Evolutionary conservation across 2,329 filamentous ascomycete species (phyloP), one percentile per base, ranked within the genome.

Genomic region (Verticillium nonalfalfae): DNA sequence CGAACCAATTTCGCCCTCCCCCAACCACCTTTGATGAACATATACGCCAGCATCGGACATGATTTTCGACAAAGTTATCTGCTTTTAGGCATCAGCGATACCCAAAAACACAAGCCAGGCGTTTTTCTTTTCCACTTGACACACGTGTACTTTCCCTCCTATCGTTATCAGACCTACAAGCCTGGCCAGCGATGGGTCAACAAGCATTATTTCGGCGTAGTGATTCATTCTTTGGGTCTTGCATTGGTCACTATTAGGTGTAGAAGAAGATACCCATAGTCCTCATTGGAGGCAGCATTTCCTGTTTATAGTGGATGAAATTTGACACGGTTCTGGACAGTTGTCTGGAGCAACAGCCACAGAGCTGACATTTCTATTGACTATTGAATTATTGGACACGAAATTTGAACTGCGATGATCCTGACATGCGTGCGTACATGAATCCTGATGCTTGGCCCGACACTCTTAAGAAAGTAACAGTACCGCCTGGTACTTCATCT

Each of bases 11-110:
- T 26, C 45, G 10, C 45, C 45, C 15, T 52, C n/a, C 10, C 1
- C 18, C n/a, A 9, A 5, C 39, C 26, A 31, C 26, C 4, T 7
- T 31, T 33, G n/a, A 31, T 31, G 35, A 40, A 31, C 56, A 15
- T 15, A 31, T 10, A 39, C 36, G 35, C 21, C 35, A 36, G 10
- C 36, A 11, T 21, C 18, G 45, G 18, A n/a, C 18, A 18, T 21
- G 6, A 21, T 26, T 11, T 31, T 26, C n/a, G 13, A 50, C 7
- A 9, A 34, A 60, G 62, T 65, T 59, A 57, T 58, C 60, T 63
- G 66, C 66, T 68, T 38, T 61, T 50, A 67, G 66, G 66, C 66
- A 65, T 66, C 52, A 39, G 57, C 57, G 67, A 68, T 67, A 68
- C 66, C 67, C 61, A 18, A 31, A 45, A 45, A 3, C 21, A 38